phyloP scores from a whole-genome alignment of 2,329 filamentous ascomycete genomes.

The Ceratocystis colombiana region DNA sequence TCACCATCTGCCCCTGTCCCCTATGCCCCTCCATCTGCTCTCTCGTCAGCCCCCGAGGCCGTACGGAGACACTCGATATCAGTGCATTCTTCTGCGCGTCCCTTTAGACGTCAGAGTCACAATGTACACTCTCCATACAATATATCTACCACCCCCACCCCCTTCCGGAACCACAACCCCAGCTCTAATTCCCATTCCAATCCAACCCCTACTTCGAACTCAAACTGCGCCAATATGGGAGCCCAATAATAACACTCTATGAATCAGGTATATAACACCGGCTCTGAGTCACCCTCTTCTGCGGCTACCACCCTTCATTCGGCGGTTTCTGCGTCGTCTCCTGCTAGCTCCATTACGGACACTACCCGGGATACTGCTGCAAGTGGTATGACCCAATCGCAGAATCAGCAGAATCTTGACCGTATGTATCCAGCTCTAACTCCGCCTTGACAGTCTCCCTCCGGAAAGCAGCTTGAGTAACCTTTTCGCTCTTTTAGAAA shows the following conservation, averaged over 20 bases:
- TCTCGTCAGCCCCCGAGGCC: slow-evolving; percentile 6
- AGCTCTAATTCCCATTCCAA: background rate
- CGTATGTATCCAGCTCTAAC: slow-evolving; percentile 19
- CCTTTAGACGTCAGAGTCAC: background rate
- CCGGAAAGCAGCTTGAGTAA: slow-evolving; percentile 17
- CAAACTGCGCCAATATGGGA: slow-evolving; percentile 17
- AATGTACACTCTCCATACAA: slow-evolving; percentile 2
- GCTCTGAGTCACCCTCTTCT: slow-evolving; percentile 64
- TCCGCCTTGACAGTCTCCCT: slow-evolving; percentile 1
- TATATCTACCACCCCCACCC: background rate
- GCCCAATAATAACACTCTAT: slow-evolving; percentile 24
- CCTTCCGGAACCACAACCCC: background rate
- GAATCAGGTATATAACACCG: slow-evolving; percentile 34
- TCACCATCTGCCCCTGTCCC: slow-evolving; percentile 9
- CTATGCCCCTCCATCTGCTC: background rate
- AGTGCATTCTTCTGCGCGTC: slow-evolving; percentile 1
- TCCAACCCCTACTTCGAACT: background rate
- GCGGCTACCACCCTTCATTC: slow-evolving; percentile 50
- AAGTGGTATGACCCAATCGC: slow-evolving; percentile 47
- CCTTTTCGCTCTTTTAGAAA: slow-evolving; percentile 17
- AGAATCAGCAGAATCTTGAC: slow-evolving; percentile 32
- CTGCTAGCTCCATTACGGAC: slow-evolving; percentile 56
- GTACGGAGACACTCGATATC: slow-evolving; percentile 21
- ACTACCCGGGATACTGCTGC: slow-evolving; percentile 52
- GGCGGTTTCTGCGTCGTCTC: slow-evolving; percentile 40